Conservation (phyloP, 257 asterid genomes). For the Haberlea rhodopensis region DNA sequence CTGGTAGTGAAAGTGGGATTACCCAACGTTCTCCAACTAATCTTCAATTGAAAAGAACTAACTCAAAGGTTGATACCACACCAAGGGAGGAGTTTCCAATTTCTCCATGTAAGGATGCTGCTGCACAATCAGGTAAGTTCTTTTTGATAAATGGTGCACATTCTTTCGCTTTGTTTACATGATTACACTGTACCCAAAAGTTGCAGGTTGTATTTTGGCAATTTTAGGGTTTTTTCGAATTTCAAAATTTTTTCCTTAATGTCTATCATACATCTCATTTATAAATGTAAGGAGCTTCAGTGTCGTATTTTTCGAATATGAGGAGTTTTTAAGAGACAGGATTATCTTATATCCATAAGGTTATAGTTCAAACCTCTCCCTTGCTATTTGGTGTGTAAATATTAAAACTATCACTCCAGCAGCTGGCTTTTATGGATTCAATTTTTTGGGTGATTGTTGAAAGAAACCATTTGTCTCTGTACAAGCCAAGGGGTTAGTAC, state of each 20-base stretch:
- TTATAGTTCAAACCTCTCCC: not conserved
- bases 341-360: not conserved
- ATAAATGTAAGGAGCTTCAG: not conserved
- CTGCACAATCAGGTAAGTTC: conserved; percentile 62
- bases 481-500: not conserved
- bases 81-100: conserved; percentile 65
- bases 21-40: conserved; percentile 37
- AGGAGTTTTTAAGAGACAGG: not conserved
- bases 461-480: too few relatives aligned
- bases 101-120: conserved; percentile 56
- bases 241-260: not conserved
- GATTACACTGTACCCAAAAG: not conserved
- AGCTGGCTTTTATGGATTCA: not conserved
- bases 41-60: conserved; percentile 38
- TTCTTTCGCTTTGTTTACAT: not conserved
- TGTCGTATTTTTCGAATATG: not conserved
- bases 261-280: too few relatives aligned
- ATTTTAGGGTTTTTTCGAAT: conserved; percentile 10
- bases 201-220: conserved; percentile 1
- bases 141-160: conserved; percentile 14
- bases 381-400: conserved; percentile 9
- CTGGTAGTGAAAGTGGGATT: conserved; percentile 40
- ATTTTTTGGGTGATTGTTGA: conserved; percentile 3
- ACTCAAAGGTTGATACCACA: conserved; percentile 31
- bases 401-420: conserved; percentile 2